Base-by-base conservation (phyloP, 352 stramenopile species). In the Aphanomyces invadans region DNA sequence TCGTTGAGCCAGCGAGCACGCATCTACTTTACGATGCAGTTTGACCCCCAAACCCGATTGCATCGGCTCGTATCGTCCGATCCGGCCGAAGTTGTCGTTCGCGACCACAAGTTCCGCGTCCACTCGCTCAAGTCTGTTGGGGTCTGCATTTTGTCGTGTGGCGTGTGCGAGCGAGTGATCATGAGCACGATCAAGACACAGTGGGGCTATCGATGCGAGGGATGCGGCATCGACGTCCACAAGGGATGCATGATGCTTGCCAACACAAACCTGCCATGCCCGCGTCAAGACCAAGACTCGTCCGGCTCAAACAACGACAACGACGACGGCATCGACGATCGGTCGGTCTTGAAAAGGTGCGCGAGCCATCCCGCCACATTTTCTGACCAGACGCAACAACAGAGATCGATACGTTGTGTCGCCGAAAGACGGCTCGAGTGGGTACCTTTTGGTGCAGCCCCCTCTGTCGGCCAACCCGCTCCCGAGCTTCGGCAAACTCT, bases 221-320 rank as follows among this genome's bases (percentile, higher is more conserved):
- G 81, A 0, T 95, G 86, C 66, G 74, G 73, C 10, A 81, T 92
- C 51, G 86, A 95, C 51, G 86, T 90, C 0, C 86, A 95, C 65
- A 95, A 95, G 69, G 71, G 66, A 2, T 95, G 86, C 54, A 91
- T 95, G 67, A 92, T 95, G 83, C 91, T 90, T 54, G 86, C 85
- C 51, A 90, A 88, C 68, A 82, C 79, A 23, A 80, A 84, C 23
- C 86, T 83, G 53, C 77, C 87, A 65, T 94, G 85, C 63, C 83
- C 74, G 26, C 36, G 15, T 15, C 3, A 28, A 49, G 31, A 44
- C 51, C 10, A 65, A 48, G 3, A 25, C n/a, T 19, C 21, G 4
- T 12, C 36, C 7, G 42, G 39, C 33, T 17, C 7, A 31, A 29
- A 12, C 15, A 23, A 26, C 23, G 61, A 57, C 42, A 42, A 33